Conservation (phyloP, 768 basidiomycete genomes). For the Scleroderma bovista region DNA sequence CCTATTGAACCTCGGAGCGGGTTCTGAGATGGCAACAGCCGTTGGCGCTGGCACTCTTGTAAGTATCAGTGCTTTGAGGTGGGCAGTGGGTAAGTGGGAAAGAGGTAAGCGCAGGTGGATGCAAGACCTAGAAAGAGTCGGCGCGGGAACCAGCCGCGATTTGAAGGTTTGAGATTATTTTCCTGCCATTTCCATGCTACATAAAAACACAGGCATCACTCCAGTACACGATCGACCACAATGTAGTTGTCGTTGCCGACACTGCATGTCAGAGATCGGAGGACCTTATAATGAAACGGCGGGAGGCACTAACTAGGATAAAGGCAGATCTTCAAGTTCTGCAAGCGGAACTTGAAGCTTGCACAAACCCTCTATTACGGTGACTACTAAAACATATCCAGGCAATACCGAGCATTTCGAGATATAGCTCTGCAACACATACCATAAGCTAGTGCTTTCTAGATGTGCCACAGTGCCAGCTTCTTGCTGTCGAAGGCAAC, state of each 20-base stretch:
- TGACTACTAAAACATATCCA: neutral
- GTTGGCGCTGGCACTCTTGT: conserved; percentile 54
- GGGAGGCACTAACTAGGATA: conserved; percentile 40
- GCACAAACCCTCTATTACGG: conserved; percentile 5
- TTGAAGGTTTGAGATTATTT: conserved; percentile 40
- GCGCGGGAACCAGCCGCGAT: conserved; percentile 60
- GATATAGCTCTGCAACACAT: too few species aligned
- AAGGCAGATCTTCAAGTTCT: conserved; percentile 39
- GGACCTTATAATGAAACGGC: conserved; percentile 35
- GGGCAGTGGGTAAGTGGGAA: conserved; percentile 66
- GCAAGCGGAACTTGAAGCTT: conserved; percentile 27
- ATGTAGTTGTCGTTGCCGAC: conserved; percentile 47
- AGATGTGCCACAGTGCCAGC: too few species aligned
- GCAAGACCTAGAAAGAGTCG: conserved; percentile 59
- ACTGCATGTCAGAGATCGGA: conserved; percentile 44
- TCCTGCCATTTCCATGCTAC: conserved; percentile 1
- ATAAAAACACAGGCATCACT: conserved; percentile 38
- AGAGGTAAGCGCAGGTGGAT: conserved; percentile 61
- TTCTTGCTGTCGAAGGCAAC: too few species aligned
- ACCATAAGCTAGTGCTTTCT: too few species aligned
- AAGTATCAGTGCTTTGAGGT: conserved; percentile 46
- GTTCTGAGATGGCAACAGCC: conserved; percentile 52
- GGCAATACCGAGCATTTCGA: too few species aligned
- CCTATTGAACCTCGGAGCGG: conserved; percentile 29
- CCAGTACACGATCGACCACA: conserved; percentile 42